Base-by-base conservation (phyloP, 495 filamentous ascomycete species). In the Trichodelitschia bisporula region DNA sequence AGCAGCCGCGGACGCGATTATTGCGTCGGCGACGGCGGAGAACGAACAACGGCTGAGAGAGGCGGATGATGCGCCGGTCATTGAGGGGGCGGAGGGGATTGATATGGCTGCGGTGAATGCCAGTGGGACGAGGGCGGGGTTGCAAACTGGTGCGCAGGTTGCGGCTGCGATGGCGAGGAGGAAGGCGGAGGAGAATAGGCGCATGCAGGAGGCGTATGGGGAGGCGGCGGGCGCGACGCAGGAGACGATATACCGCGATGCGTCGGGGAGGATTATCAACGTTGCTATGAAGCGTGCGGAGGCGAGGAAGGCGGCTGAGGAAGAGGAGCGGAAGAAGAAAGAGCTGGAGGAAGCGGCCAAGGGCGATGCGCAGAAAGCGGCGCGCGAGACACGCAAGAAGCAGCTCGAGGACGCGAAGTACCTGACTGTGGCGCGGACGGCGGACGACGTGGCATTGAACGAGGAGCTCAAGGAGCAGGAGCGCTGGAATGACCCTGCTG, bases 401-500 rank as follows among this genome's bases (percentile, higher is more conserved):
- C 51, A 64, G 36, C 48, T 93, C 11, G 55, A 70, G 38, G 78
- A 91, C 16, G 80, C 78, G 9, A 72, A 65, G 46, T 60, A 68
- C 32, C 72, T 93, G 75, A 59, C 66, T 3, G 41, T 99, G 18
- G 80, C 82, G 33, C 48, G 89, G 36, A 64, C 62, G 29, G 64
- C 62, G 12, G 84, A 95, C 40, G 89, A 99, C 44, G 66, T 55
- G 40, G 66, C 68, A 14, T 40, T 95, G 53, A 99, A 99, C 38
- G 61, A 64, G 37, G 82, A 90, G 51, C 42, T 93, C 46, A 74
- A 63, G 54, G 65, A 63, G 30, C 42, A 55, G 38, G 66, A 68
- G 31, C 53, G 83, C 40, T 99, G 86, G 86, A 77, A 86, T 52
- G 86, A 99, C 57, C 89, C 86, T 5, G 84, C 84, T 43, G 74